A percentile compares a stretch with the other conserved stretches of the same genome.
Conservation (phyloP, 2,329 filamentous ascomycete genomes). For the Nemania diffusa region DNA sequence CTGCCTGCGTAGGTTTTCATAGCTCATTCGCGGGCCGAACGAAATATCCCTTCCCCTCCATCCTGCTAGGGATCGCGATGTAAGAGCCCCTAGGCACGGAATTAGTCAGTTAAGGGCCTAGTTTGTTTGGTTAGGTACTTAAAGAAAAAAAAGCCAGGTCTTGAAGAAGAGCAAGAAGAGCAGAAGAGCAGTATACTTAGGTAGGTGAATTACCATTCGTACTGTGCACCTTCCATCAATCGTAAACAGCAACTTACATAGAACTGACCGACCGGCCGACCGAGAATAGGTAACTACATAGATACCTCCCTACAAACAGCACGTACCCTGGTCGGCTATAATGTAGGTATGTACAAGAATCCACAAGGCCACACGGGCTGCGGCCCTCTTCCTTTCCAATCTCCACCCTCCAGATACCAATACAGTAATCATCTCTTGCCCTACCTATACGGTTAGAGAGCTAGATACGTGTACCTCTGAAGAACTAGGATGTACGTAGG, state of each 20-base stretch:
- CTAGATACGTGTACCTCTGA: constrained; percentile 23
- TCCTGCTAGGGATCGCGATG: not conserved
- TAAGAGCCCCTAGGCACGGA: too few species aligned
- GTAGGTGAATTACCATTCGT: not conserved
- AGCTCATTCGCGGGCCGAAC: not conserved
- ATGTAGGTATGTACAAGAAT: constrained; percentile 14
- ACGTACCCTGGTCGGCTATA: constrained; percentile 5
- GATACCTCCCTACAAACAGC: too few species aligned
- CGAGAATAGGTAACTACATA: too few species aligned
- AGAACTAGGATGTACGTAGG: constrained; percentile 16
- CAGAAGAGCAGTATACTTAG: too few species aligned
- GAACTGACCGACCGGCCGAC: constrained; percentile 23
- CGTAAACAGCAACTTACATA: not conserved
- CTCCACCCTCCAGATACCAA: constrained; percentile 32
- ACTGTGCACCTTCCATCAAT: constrained; percentile 16
- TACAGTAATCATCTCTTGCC: constrained; percentile 37
- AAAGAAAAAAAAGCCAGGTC: not conserved
- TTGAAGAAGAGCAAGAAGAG: not conserved
- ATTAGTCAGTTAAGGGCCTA: too few species aligned
- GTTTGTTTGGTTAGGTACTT: not conserved
- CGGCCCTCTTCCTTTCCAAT: constrained; percentile 37
- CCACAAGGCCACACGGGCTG: constrained; percentile 40
- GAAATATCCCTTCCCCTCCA: not conserved
- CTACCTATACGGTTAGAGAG: constrained; percentile 18
- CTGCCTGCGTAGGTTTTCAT: not conserved